Percentiles rank a stretch among this genome's conserved stretches.
phyloP scores from a whole-genome alignment of 192 early-diverging fungal genomes.

The Coemansia sp. region DNA sequence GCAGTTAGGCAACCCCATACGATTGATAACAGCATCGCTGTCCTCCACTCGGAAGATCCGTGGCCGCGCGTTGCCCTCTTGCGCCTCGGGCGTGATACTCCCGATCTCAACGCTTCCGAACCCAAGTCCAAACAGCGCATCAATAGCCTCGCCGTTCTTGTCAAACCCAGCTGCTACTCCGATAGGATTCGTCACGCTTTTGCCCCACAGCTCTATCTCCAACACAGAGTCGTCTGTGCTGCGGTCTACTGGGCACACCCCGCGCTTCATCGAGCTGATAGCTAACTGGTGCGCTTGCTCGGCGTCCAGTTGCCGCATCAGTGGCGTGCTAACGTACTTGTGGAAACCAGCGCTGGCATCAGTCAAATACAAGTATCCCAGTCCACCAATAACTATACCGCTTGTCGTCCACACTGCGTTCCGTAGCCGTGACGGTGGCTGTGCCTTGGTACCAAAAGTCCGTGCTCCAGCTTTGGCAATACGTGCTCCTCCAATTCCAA shows the following conservation, averaged over 20 bases:
- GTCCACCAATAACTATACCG: slow-evolving; percentile 36
- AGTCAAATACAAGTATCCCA: slow-evolving; percentile 63
- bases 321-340: slow-evolving; percentile 65
- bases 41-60: slow-evolving; percentile 82
- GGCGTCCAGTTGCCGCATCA: slow-evolving; percentile 72
- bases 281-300: slow-evolving; percentile 76
- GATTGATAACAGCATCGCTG: slow-evolving; percentile 82
- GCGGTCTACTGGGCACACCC: slow-evolving; percentile 68
- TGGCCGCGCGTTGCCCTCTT: slow-evolving; percentile 85
- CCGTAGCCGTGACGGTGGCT: slow-evolving; percentile 28
- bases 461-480: slow-evolving; percentile 4
- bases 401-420: slow-evolving; percentile 42
- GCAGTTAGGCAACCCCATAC: slow-evolving; percentile 89
- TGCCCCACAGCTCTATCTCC: slow-evolving; percentile 72
- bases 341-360: slow-evolving; percentile 81
- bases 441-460: slow-evolving; percentile 34
- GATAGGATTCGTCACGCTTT: slow-evolving; percentile 76
- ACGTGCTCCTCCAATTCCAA: slow-evolving; percentile 6
- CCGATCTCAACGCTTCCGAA: slow-evolving; percentile 94
- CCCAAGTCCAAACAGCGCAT: slow-evolving; percentile 80
- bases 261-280: slow-evolving; percentile 64
- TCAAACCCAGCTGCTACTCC: slow-evolving; percentile 92
- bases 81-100: slow-evolving; percentile 82
- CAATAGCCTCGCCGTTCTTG: slow-evolving; percentile 89
- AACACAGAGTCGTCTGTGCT: slow-evolving; percentile 59